Conservation (phyloP, 495 filamentous ascomycete genomes). For the Aspergillus haitiensis region DNA sequence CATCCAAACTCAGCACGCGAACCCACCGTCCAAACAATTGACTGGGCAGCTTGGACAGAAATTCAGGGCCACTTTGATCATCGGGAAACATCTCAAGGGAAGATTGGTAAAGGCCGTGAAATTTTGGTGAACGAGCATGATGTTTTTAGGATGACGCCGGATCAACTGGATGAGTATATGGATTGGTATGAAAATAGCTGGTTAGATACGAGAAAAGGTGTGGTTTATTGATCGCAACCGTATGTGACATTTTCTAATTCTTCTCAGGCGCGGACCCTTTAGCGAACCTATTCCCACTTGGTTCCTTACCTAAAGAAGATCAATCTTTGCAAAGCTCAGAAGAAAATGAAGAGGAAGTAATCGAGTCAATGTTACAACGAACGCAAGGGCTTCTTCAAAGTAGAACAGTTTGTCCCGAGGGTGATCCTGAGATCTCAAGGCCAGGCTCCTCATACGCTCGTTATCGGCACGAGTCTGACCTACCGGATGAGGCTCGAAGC, state of each 20-base stretch:
- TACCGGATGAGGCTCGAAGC: constrained; percentile 51
- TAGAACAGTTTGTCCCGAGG: constrained; percentile 30
- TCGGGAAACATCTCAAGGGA: constrained; percentile 26
- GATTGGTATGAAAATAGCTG: constrained; percentile 85
- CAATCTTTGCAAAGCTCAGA: constrained; percentile 13
- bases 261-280: constrained; percentile 36
- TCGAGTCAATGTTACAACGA: constrained; percentile 36
- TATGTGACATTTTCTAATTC: constrained; percentile 1
- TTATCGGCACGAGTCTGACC: constrained; percentile 57
- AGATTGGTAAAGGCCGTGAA: constrained; percentile 40
- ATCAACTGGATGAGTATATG: constrained; percentile 78
- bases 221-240: background rate
- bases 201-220: constrained; percentile 46
- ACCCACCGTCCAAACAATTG: constrained; percentile 58
- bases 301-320: constrained; percentile 22
- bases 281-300: constrained; percentile 54
- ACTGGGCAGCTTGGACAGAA: constrained; percentile 72
- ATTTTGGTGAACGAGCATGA: constrained; percentile 63
- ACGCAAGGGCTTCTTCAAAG: constrained; percentile 40
- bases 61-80: constrained; percentile 49
- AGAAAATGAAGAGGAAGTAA: constrained; percentile 31
- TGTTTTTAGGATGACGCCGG: constrained; percentile 63
- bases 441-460: constrained; percentile 58
- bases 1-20: constrained; percentile 58
- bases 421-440: constrained; percentile 36